Evolutionary conservation across 2,329 filamentous ascomycete species (phyloP).

Genomic region (Blumeriella jaapii): DNA sequence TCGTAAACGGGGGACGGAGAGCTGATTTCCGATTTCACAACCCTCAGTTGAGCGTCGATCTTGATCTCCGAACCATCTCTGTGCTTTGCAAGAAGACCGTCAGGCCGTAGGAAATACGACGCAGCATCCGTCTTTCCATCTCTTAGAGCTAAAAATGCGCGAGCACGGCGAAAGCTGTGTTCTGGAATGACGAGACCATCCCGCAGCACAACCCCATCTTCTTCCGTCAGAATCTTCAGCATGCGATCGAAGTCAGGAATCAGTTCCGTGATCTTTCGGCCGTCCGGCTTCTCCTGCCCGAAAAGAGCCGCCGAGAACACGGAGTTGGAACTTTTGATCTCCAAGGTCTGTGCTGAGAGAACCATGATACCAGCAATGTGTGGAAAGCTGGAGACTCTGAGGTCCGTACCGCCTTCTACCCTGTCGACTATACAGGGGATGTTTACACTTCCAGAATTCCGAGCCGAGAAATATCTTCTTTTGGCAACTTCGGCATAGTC

Average conservation of each 20-base stretch:
- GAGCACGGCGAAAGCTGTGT: constrained; percentile 84
- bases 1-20: constrained; percentile 42
- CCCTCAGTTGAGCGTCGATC: constrained; percentile 92
- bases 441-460: constrained; percentile 63
- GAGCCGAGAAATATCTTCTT: constrained; percentile 73
- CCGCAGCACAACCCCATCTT: constrained; percentile 70
- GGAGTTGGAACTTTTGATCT: constrained; percentile 84
- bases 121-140: constrained; percentile 73
- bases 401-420: constrained; percentile 53
- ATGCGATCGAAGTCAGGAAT: constrained; percentile 83
- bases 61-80: constrained; percentile 85
- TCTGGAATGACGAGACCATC: constrained; percentile 97
- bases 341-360: constrained; percentile 64
- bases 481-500: constrained; percentile 67
- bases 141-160: constrained; percentile 70
- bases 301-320: constrained; percentile 91
- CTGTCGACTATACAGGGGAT: constrained; percentile 77
- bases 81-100: constrained; percentile 75
- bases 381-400: constrained; percentile 86
- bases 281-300: constrained; percentile 74
- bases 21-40: constrained; percentile 76
- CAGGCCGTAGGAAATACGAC: constrained; percentile 69
- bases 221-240: constrained; percentile 68
- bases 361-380: constrained; percentile 97
- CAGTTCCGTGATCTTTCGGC: constrained; percentile 65